A percentile compares a stretch with the other conserved stretches of the same genome.
phyloP scores from a whole-genome alignment of 441 rosid genomes.

The Viola pubescens region DNA sequence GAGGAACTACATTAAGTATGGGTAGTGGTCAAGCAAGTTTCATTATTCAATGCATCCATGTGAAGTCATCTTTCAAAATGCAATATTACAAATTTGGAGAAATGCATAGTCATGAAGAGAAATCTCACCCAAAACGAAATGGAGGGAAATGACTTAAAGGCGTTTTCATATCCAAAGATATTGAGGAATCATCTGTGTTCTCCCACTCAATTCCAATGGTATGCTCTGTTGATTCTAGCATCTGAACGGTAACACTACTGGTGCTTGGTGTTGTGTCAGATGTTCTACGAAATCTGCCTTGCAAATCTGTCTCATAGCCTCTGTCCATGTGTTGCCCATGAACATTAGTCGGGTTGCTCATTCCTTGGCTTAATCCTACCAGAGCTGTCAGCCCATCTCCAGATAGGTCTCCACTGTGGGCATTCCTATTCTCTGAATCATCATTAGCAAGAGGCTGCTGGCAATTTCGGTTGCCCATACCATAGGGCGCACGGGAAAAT shows the following conservation, averaged over 20 bases:
- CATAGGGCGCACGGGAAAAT: constrained; percentile 84
- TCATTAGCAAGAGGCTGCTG: constrained; percentile 78
- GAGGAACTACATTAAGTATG: background rate
- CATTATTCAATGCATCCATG: background rate
- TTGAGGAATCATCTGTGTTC: constrained; percentile 52
- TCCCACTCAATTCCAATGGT: constrained; percentile 71
- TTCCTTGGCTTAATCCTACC: constrained; percentile 82
- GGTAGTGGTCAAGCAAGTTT: background rate
- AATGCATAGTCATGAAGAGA: background rate
- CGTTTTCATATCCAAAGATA: constrained; percentile 85
- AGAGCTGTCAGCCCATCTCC: constrained; percentile 90
- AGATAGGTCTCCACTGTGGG: constrained; percentile 59
- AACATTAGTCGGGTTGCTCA: constrained; percentile 31
- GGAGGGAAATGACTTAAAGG: constrained; percentile 96
- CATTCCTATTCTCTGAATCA: constrained; percentile 69
- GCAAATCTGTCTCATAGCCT: constrained; percentile 43
- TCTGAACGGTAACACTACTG: constrained; percentile 44
- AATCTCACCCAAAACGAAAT: constrained; percentile 87
- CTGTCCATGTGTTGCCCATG: constrained; percentile 54
- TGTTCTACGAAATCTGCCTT: constrained; percentile 38
- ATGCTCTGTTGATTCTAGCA: constrained; percentile 58
- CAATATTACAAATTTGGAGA: constrained; percentile 3
- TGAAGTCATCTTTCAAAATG: background rate
- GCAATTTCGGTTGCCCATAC: constrained; percentile 61
- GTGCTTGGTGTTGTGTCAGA: constrained; percentile 40